Evolutionary conservation across 768 basidiomycete species (phyloP).

Genomic region (Amanita pallidorosea): DNA sequence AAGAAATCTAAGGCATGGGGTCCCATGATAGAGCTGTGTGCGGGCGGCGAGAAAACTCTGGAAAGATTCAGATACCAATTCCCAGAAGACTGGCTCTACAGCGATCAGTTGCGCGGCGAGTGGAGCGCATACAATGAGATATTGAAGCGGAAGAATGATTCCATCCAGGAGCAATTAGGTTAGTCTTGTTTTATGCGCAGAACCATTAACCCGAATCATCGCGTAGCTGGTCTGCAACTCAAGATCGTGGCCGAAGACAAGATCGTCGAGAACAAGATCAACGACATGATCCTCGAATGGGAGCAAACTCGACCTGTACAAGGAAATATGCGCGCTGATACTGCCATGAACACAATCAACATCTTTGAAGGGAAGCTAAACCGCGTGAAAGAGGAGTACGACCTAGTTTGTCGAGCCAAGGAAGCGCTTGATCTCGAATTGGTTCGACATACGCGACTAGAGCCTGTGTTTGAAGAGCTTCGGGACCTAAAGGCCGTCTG

Average conservation of each 20-base stretch:
- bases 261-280: slow-evolving; percentile 93
- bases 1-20: slow-evolving; percentile 95
- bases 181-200: slow-evolving; percentile 14
- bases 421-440: slow-evolving; percentile 93
- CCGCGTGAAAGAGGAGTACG: slow-evolving; percentile 89
- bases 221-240: slow-evolving; percentile 84
- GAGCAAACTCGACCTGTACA: slow-evolving; percentile 94
- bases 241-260: slow-evolving; percentile 99
- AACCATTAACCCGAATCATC: not conserved
- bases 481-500: slow-evolving; percentile 97
- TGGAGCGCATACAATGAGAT: slow-evolving; percentile 99
- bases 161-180: slow-evolving; percentile 98
- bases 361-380: slow-evolving; percentile 88
- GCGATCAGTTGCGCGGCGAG: slow-evolving; percentile 93
- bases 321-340: slow-evolving; percentile 92
- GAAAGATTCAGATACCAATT: slow-evolving; percentile 97
- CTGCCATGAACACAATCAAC: slow-evolving; percentile 92
- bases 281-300: slow-evolving; percentile 87
- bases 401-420: slow-evolving; percentile 91
- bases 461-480: slow-evolving; percentile 91
- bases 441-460: slow-evolving; percentile 79
- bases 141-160: slow-evolving; percentile 93
- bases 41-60: slow-evolving; percentile 91
- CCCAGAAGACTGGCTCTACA: slow-evolving; percentile 95
- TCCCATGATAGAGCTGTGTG: slow-evolving; percentile 91